Evolutionary conservation across 2,329 filamentous ascomycete species (phyloP).

Genomic region (Coniella vitis): DNA sequence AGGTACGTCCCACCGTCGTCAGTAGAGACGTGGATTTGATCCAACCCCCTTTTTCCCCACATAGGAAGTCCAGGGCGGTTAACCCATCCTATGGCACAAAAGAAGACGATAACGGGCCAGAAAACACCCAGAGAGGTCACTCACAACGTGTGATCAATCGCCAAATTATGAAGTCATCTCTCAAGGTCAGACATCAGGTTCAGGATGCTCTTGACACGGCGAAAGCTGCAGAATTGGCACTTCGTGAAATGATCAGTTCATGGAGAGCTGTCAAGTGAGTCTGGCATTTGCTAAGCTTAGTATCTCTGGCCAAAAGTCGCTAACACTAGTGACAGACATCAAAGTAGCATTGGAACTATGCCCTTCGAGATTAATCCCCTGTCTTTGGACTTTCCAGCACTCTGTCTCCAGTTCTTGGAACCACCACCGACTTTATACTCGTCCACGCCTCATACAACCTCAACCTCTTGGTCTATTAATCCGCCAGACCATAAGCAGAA

Average conservation of each 20-base stretch:
- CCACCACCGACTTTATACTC: constrained; percentile 78
- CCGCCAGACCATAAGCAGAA: constrained; percentile 69
- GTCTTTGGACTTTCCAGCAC: constrained; percentile 75
- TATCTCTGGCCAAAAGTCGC: neutral
- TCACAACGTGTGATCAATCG: constrained; percentile 40
- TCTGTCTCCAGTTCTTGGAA: constrained; percentile 75
- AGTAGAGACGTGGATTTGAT: constrained; percentile 38
- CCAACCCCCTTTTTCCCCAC: constrained; percentile 47
- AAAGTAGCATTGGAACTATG: constrained; percentile 47
- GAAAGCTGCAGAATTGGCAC: constrained; percentile 73
- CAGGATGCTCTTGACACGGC: constrained; percentile 72
- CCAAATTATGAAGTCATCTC: constrained; percentile 50
- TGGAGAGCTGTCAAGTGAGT: constrained; percentile 76
- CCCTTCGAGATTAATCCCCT: constrained; percentile 80
- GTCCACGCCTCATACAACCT: constrained; percentile 68
- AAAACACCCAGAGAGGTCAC: constrained; percentile 28
- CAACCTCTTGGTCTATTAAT: constrained; percentile 73
- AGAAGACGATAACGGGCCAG: constrained; percentile 23
- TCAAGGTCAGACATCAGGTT: constrained; percentile 57
- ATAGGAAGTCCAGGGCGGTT: constrained; percentile 66
- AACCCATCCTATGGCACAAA: constrained; percentile 59
- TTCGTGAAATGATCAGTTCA: constrained; percentile 75
- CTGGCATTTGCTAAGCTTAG: constrained; percentile 22
- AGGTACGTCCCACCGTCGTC: constrained; percentile 33
- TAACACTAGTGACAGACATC: constrained; percentile 34